Evolutionary conservation across 2,329 filamentous ascomycete genomes (phyloP), one percentile per base, ranked within the genome.

Genomic region (Aureobasidium melanogenum): DNA sequence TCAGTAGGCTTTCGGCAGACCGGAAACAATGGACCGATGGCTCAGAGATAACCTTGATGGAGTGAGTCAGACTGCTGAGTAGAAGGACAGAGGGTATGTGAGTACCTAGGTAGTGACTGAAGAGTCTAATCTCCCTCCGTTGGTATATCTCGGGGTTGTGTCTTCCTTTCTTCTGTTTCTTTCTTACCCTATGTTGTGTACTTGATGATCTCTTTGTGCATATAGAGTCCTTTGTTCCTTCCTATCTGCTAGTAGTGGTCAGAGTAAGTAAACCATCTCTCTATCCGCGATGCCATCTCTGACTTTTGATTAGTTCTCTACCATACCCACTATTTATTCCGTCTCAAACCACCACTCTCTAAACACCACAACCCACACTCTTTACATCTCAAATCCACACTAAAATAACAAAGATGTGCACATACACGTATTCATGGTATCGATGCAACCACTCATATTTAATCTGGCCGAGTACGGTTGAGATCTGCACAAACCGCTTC

Each of bases 371-470:
- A 24, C 15, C 22, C 1, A 46, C 30, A 28, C 10, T 55, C 51
- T 8, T 9, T 28, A 22, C 26, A 55, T 15, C 1, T 15, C 32
- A 36, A 28, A 10, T 12, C 32, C 9, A 26, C 28, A 19, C 17
- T 43, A 30, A n/a, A 43, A 3, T 8, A 32, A 60, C 64, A 17
- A 51, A 54, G 26, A 79, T 79, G 77, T 79, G 77, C 67, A 71
- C 69, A 39, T 79, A 78, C 68, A 77, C 76, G 12, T 79, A 78
- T 67, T 73, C 72, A 24, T 70, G 74, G 72, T 79, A 79, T 68
- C 75, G 74, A 69, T 79, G 77, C 70, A 76, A 76, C 69, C 76
- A 77, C 9, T 22, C 19, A 6, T 43, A 43, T 6, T 24, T 24
- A 12, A 77, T 79, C 69, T 75, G 75, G 71, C 69, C 72, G 63